Conservation (phyloP, 1,139 yeast species). For the Debaryomycetaceae sp. region DNA sequence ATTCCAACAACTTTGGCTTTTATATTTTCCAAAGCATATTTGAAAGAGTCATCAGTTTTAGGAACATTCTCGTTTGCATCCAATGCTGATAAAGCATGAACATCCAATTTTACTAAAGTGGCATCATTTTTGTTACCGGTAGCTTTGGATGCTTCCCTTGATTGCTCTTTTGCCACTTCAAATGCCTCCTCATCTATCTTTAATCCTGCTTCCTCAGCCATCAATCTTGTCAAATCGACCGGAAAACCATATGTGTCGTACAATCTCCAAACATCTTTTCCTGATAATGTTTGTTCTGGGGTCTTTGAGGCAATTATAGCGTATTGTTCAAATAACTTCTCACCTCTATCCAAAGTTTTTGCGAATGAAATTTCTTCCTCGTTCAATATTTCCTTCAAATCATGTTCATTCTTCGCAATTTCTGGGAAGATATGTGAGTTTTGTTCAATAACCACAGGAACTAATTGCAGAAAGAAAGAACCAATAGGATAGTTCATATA, state of each 20-base stretch:
- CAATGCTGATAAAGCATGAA: slow-evolving; percentile 75
- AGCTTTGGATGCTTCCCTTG: slow-evolving; percentile 94
- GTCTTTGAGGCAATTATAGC: slow-evolving; percentile 78
- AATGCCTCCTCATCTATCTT: slow-evolving; percentile 89
- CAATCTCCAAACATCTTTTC: slow-evolving; percentile 96
- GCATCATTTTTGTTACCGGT: slow-evolving; percentile 63
- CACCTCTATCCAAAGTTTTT: slow-evolving; percentile 96
- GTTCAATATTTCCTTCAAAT: slow-evolving; percentile 83
- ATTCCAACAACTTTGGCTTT: slow-evolving; percentile 67
- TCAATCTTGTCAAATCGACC: slow-evolving; percentile 91
- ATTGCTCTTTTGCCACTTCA: slow-evolving; percentile 82
- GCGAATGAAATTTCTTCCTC: slow-evolving; percentile 96
- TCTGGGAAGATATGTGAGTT: slow-evolving; percentile 91
- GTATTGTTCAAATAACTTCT: slow-evolving; percentile 89
- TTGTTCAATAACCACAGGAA: slow-evolving; percentile 90
- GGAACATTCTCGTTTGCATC: slow-evolving; percentile 58
- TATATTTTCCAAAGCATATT: slow-evolving; percentile 65
- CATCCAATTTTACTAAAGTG: slow-evolving; percentile 74
- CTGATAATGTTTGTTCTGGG: slow-evolving; percentile 74
- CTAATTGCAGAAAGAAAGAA: slow-evolving; percentile 83
- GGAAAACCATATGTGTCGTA: slow-evolving; percentile 99
- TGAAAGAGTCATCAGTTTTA: slow-evolving; percentile 78
- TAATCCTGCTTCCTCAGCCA: slow-evolving; percentile 98
- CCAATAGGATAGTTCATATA: slow-evolving; percentile 96
- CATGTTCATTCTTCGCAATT: slow-evolving; percentile 63